Conservation (phyloP, 768 basidiomycete species). For the Leccinum sublutescens region DNA sequence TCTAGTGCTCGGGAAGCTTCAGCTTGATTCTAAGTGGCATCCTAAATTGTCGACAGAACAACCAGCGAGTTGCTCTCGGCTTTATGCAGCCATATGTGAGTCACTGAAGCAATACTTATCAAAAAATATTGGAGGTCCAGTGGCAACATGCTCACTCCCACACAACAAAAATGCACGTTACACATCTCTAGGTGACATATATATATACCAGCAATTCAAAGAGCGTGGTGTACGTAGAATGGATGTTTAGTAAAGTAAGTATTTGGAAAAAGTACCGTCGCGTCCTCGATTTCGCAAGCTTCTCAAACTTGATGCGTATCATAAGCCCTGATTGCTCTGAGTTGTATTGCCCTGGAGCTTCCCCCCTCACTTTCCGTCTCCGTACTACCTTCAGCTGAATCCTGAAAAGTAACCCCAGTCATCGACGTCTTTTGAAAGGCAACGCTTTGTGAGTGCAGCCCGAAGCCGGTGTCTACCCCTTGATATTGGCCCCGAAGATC, state of each 20-base stretch:
- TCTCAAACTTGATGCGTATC: not conserved
- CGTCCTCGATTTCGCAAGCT: constrained; percentile 7
- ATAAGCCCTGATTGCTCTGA: not conserved
- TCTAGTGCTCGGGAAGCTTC: too few species aligned
- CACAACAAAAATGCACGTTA: not conserved
- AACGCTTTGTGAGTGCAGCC: not conserved
- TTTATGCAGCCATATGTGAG: too few species aligned
- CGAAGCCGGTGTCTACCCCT: not conserved
- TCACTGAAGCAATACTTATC: too few species aligned
- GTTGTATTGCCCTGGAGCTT: not conserved
- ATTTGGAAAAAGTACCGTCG: not conserved
- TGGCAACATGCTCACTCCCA: too few species aligned
- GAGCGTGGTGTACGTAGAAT: not conserved
- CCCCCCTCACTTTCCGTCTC: not conserved
- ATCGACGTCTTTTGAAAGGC: not conserved
- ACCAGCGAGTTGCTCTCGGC: too few species aligned
- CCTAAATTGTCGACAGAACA: not conserved
- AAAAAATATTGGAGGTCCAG: too few species aligned
- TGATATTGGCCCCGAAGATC: not conserved
- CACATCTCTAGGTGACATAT: not conserved
- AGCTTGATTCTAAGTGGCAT: not conserved
- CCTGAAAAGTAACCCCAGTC: not conserved
- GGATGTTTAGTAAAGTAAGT: not conserved
- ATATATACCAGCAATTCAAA: not conserved
- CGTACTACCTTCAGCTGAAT: not conserved